Evolutionary conservation across 2,329 filamentous ascomycete genomes (phyloP).

Genomic region (Raffaelea ambrosiae): DNA sequence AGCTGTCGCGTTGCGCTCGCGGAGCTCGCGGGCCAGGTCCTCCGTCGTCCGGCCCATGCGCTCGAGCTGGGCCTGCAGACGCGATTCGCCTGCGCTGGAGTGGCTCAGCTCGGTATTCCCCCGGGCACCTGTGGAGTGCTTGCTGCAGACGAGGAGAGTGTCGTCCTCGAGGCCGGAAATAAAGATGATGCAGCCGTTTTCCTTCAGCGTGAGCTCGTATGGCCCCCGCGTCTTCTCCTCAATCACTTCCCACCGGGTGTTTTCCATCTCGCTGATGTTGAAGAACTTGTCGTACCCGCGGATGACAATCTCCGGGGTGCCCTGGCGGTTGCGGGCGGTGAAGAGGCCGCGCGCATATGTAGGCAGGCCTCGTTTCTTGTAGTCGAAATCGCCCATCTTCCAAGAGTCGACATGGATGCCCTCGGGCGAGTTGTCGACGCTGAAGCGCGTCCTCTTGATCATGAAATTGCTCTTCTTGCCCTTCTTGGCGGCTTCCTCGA

Average conservation of each 20-base stretch:
- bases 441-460: conserved; percentile 73
- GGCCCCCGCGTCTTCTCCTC: conserved; percentile 68
- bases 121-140: conserved; percentile 87
- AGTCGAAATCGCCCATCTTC: conserved; percentile 92
- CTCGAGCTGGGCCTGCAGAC: conserved; percentile 71
- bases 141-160: conserved; percentile 92
- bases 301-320: conserved; percentile 68
- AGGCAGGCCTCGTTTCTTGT: conserved; percentile 77
- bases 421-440: conserved; percentile 53
- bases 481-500: conserved; percentile 49
- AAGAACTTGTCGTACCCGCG: conserved; percentile 99
- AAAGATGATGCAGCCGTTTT: conserved; percentile 99
- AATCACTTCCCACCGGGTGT: conserved; percentile 79
- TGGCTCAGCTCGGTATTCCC: conserved; percentile 67
- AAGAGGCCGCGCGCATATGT: conserved; percentile 93
- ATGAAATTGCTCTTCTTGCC: conserved; percentile 54
- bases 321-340: conserved; percentile 59
- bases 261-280: conserved; percentile 74
- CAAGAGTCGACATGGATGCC: conserved; percentile 75
- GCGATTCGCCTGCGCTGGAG: conserved; percentile 71
- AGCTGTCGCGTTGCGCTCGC: conserved; percentile 79
- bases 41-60: conserved; percentile 68
- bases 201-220: conserved; percentile 93
- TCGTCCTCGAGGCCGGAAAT: conserved; percentile 84
- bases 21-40: conserved; percentile 69